Evolutionary conservation across 768 basidiomycete species (phyloP).

Genomic region (Tylopilus felleus): DNA sequence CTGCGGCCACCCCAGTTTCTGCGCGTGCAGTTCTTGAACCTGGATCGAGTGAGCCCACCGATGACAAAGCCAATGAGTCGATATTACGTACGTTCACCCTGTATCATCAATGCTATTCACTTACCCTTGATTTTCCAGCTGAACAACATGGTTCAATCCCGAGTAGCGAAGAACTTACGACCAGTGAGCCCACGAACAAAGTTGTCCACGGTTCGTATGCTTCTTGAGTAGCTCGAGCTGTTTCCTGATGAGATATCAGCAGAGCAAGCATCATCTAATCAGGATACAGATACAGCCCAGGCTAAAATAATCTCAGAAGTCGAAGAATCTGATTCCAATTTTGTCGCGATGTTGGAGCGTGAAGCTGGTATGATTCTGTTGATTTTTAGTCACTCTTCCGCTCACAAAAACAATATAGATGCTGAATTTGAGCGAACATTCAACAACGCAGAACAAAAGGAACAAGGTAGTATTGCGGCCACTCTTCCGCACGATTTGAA

Average conservation of each 20-base stretch:
- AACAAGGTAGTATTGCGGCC: conserved; percentile 17
- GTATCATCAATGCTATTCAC: neutral
- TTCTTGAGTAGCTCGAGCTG: neutral
- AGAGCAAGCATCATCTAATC: conserved; percentile 11
- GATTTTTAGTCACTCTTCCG: neutral
- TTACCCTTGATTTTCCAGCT: conserved; percentile 2
- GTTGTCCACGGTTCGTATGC: conserved; percentile 10
- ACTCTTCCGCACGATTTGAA: conserved; percentile 12
- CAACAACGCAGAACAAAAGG: conserved; percentile 13
- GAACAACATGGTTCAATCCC: neutral
- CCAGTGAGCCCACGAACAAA: conserved; percentile 4
- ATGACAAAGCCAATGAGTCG: neutral
- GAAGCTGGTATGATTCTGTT: conserved; percentile 27
- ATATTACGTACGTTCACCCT: conserved; percentile 8
- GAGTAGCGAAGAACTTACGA: neutral
- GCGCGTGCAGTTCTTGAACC: conserved; percentile 4
- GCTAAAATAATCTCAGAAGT: conserved; percentile 10
- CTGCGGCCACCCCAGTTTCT: conserved; percentile 16
- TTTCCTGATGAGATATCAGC: conserved; percentile 5
- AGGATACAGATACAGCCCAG: conserved; percentile 7
- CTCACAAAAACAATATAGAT: conserved; percentile 15
- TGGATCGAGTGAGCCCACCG: neutral
- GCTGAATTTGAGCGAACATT: conserved; percentile 28
- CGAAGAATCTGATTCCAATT: conserved; percentile 31
- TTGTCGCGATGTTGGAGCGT: conserved; percentile 25